phyloP scores from a whole-genome alignment of 768 basidiomycete species.

The Amanita phalloides region DNA sequence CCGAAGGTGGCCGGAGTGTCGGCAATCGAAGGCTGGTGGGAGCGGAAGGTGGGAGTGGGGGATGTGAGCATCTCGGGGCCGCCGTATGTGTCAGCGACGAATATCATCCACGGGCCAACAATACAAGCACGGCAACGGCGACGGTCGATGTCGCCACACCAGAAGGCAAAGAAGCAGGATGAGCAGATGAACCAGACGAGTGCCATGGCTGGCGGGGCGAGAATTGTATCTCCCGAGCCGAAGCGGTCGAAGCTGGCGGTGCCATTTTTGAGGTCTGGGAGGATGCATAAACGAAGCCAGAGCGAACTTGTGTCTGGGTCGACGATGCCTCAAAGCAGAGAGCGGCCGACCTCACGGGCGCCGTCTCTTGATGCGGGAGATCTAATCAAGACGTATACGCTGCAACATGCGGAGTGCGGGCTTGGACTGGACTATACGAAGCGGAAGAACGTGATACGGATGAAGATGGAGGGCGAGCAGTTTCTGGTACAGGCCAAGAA shows the following conservation, averaged over 20 bases:
- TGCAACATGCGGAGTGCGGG: conserved; percentile 90
- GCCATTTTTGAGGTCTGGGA: conserved; percentile 31
- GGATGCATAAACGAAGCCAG: conserved; percentile 27
- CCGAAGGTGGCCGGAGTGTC: conserved; percentile 33
- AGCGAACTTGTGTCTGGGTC: conserved; percentile 20
- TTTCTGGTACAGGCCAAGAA: conserved; percentile 87
- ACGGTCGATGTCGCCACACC: conserved; percentile 11
- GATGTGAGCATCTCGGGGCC: conserved; percentile 24
- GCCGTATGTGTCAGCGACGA: conserved; percentile 4
- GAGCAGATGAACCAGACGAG: neutral
- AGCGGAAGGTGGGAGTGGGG: conserved; percentile 63
- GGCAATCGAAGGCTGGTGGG: conserved; percentile 70
- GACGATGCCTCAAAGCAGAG: conserved; percentile 5
- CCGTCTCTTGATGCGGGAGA: conserved; percentile 24
- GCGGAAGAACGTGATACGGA: conserved; percentile 86
- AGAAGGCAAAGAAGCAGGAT: conserved; percentile 4
- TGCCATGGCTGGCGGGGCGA: neutral
- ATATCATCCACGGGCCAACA: conserved; percentile 1
- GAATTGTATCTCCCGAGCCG: neutral
- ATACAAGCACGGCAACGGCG: neutral
- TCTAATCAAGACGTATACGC: conserved; percentile 61
- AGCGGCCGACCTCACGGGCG: conserved; percentile 5
- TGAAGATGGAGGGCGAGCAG: conserved; percentile 91
- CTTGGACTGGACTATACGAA: conserved; percentile 92
- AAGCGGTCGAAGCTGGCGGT: conserved; percentile 29